Conservation (phyloP, 2,329 filamentous ascomycete species). For the Ascochyta lentis region DNA sequence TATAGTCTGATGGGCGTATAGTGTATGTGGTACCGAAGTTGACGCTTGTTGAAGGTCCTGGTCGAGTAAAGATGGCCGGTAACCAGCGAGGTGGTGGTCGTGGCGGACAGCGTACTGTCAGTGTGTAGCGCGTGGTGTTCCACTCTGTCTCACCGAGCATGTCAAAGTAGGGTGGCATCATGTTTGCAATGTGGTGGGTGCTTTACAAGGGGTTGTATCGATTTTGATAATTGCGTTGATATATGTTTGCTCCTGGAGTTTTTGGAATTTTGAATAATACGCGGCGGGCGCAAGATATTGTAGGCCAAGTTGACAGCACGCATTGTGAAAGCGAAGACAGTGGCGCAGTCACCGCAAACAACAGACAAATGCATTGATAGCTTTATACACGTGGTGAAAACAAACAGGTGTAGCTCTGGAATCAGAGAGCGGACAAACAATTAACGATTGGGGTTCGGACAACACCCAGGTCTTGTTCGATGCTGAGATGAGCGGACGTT, state of each 20-base stretch:
- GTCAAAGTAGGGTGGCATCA: slow-evolving; percentile 24
- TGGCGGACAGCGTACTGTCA: slow-evolving; percentile 26
- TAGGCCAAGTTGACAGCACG: not conserved
- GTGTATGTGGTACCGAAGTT: slow-evolving; percentile 6
- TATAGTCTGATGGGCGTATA: slow-evolving; percentile 16
- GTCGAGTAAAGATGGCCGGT: slow-evolving; percentile 25
- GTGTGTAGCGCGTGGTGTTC: slow-evolving; percentile 31
- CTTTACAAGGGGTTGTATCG: not conserved
- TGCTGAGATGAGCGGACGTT: not conserved
- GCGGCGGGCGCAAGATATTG: not conserved
- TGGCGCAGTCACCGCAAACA: not conserved
- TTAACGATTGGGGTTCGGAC: not conserved
- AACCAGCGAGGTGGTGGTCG: slow-evolving; percentile 28
- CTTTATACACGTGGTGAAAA: not conserved
- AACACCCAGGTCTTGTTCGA: not conserved
- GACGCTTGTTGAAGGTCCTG: slow-evolving; percentile 1
- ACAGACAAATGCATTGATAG: slow-evolving; percentile 2
- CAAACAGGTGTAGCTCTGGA: not conserved
- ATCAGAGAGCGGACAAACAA: not conserved
- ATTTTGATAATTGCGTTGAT: not conserved
- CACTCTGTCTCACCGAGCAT: slow-evolving; percentile 28
- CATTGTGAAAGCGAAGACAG: not conserved
- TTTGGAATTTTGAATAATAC: not conserved
- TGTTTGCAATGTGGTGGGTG: not conserved
- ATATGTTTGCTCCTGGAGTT: not conserved